A percentile compares a stretch with the other conserved stretches of the same genome.
These are phyloP conservation scores for Inosperma sp. DNA, from an alignment of 768 basidiomycete species.

Conservation along the genomic window DNA sequence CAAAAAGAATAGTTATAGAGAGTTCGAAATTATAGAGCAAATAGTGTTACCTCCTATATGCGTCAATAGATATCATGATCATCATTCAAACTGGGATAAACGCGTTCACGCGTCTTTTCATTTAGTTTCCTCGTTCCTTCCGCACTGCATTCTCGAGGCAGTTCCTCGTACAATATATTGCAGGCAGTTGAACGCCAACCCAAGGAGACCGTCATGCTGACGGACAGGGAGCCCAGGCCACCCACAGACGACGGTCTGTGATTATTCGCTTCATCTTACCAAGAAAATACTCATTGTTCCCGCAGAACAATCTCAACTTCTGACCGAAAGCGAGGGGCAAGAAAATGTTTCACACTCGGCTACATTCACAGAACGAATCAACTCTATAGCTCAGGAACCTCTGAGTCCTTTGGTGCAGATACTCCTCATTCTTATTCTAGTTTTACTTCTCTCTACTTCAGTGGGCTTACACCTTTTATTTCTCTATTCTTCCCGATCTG, in stretches of 20 bases:
- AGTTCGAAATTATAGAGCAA: constrained; percentile 8
- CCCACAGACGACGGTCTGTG: constrained; percentile 53
- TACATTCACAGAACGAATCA: constrained; percentile 45
- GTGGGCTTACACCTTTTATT: constrained; percentile 25
- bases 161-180: constrained; percentile 8
- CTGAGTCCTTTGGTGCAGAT: constrained; percentile 82
- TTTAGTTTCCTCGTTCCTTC: neutral
- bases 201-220: constrained; percentile 38
- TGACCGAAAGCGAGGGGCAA: constrained; percentile 39
- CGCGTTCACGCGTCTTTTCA: neutral
- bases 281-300: constrained; percentile 9
- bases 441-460: constrained; percentile 76
- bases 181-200: constrained; percentile 6
- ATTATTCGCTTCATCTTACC: neutral
- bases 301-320: constrained; percentile 61
- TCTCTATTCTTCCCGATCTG: neutral
- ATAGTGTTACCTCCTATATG: neutral
- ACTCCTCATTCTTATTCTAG: constrained; percentile 67
- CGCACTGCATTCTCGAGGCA: constrained; percentile 25
- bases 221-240: constrained; percentile 50
- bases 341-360: constrained; percentile 15
- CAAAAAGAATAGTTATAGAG: constrained; percentile 20
- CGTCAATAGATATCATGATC: neutral
- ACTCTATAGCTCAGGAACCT: constrained; percentile 63
- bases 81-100: neutral